Percentiles rank a stretch among this genome's conserved stretches.
phyloP scores from a whole-genome alignment of 208 protist genomes.

The Tritrichomonas foetus region DNA sequence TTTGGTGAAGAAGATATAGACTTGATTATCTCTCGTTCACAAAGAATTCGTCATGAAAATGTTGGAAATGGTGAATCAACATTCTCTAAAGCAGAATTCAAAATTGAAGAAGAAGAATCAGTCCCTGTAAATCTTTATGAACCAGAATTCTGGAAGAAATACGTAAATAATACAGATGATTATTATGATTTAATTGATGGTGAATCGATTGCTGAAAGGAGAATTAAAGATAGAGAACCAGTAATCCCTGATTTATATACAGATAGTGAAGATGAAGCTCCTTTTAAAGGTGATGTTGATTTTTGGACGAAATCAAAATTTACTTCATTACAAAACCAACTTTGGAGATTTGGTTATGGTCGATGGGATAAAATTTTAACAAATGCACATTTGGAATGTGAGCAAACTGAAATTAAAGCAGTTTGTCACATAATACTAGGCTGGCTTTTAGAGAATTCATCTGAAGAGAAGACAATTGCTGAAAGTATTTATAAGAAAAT shows the following conservation, averaged over 20 bases:
- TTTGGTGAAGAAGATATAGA: constrained; percentile 42
- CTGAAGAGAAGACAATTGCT: neutral
- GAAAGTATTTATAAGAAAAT: neutral
- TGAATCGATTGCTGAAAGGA: no score
- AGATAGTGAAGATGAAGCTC: no score
- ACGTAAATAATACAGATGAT: neutral
- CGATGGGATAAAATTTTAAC: neutral
- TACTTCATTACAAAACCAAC: no score
- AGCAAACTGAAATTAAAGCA: neutral
- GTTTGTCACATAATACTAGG: neutral
- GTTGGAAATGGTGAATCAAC: neutral
- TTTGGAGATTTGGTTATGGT: neutral
- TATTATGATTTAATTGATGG: no score
- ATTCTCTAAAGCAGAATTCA: neutral
- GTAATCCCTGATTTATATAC: no score
- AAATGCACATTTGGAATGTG: neutral
- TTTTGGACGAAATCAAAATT: no score
- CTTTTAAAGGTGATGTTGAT: no score
- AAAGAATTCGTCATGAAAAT: neutral
- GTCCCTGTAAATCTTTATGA: neutral
- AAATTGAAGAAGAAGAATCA: neutral
- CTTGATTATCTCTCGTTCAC: neutral
- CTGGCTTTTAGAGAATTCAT: neutral
- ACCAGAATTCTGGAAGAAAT: neutral
- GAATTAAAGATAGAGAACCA: no score